Conservation (phyloP, 2,329 filamentous ascomycete genomes). For the Neospermospora avenae region DNA sequence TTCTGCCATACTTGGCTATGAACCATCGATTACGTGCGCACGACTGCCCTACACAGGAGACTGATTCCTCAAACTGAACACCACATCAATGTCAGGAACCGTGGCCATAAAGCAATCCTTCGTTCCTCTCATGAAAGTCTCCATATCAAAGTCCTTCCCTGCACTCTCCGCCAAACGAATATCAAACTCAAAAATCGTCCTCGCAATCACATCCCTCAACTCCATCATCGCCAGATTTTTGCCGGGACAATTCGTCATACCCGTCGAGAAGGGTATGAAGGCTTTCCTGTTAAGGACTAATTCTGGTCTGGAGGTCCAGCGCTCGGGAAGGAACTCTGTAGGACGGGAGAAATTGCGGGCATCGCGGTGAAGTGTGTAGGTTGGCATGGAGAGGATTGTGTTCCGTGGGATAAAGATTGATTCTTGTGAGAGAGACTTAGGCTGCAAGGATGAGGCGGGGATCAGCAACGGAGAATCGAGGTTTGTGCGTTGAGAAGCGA, state of each 20-base stretch:
- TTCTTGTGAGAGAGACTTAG: not conserved
- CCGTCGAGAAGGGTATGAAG: slow-evolving; percentile 32
- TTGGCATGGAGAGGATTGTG: slow-evolving; percentile 14
- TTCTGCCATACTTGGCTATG: too few species aligned
- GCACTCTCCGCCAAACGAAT: not conserved
- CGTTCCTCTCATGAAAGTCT: slow-evolving; percentile 10
- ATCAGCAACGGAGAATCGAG: slow-evolving; percentile 34
- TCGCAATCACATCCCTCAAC: slow-evolving; percentile 29
- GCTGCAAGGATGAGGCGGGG: not conserved
- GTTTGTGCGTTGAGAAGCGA: slow-evolving; percentile 35
- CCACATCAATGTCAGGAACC: not conserved
- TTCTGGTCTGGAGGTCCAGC: slow-evolving; percentile 28
- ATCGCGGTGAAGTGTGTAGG: slow-evolving; percentile 17
- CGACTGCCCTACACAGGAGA: too few species aligned
- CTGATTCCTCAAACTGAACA: not conserved
- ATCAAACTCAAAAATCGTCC: slow-evolving; percentile 6
- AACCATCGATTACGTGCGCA: too few species aligned
- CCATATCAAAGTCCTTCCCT: not conserved
- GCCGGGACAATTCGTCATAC: slow-evolving; percentile 30
- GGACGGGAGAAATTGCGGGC: slow-evolving; percentile 17
- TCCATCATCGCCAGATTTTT: slow-evolving; percentile 36
- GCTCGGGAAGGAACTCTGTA: slow-evolving; percentile 34
- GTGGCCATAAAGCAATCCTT: slow-evolving; percentile 18
- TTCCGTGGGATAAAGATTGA: slow-evolving; percentile 13
- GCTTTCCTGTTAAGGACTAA: slow-evolving; percentile 26